Evolutionary conservation across 495 filamentous ascomycete species (phyloP).

Genomic region (Saxispiralis lemnorum): DNA sequence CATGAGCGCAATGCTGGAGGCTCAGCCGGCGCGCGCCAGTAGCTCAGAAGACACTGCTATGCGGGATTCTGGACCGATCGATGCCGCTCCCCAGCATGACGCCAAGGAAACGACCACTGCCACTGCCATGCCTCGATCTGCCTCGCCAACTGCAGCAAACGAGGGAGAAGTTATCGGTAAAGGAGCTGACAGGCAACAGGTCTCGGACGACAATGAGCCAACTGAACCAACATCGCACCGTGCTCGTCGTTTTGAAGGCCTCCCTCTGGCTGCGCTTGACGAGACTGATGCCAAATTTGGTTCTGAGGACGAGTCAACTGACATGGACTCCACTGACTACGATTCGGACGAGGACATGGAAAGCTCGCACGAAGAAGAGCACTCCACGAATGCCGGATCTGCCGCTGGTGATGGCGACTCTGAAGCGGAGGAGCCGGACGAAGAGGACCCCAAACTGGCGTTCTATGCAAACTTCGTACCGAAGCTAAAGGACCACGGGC

Average conservation of each 20-base stretch:
- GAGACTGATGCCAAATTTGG: conserved; percentile 45
- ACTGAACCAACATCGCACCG: conserved; percentile 2
- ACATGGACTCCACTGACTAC: conserved; percentile 47
- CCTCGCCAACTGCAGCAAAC: no score
- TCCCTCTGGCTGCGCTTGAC: conserved; percentile 31
- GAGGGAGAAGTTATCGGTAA: no score
- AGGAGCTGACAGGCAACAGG: no score
- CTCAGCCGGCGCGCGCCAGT: no score
- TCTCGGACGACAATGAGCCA: no score
- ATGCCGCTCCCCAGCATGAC: no score
- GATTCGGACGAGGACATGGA: conserved; percentile 42
- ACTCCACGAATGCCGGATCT: conserved; percentile 34
- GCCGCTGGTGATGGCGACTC: conserved; percentile 20
- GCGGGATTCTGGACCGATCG: no score
- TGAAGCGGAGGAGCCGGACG: conserved; percentile 8
- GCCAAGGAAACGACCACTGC: no score
- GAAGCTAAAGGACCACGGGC: conserved; percentile 3
- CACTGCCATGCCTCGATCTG: no score
- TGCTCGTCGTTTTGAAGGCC: not conserved
- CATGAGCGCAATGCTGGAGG: not conserved
- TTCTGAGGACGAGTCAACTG: conserved; percentile 60
- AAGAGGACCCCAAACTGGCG: not conserved
- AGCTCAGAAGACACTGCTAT: no score
- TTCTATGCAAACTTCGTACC: no score
- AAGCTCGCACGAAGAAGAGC: conserved; percentile 45